A percentile compares a stretch with the other conserved stretches of the same genome.
Conservation (phyloP, 2,329 filamentous ascomycete species). For the Exophiala bonariae region DNA sequence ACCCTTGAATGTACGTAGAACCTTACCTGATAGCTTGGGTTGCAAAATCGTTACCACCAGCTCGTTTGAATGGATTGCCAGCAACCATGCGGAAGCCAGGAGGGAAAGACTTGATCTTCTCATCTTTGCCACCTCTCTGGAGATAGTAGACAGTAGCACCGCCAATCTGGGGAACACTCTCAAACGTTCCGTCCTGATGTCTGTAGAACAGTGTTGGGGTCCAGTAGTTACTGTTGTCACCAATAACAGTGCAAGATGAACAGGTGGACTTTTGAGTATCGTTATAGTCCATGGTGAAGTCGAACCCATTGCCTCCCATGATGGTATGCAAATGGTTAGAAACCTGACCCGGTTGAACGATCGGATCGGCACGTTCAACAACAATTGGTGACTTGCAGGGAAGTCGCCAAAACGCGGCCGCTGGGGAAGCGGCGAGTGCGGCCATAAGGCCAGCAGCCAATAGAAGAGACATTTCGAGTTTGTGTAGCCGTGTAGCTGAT, state of each 20-base stretch:
- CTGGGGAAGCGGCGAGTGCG: conserved; percentile 26
- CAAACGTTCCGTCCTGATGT: conserved; percentile 61
- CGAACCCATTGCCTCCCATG: conserved; percentile 69
- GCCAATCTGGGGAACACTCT: conserved; percentile 60
- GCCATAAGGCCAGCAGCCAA: conserved; percentile 18
- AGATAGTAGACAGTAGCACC: conserved; percentile 61
- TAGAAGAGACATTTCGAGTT: conserved; percentile 19
- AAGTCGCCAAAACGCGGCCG: conserved; percentile 29
- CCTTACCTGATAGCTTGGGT: conserved; percentile 51
- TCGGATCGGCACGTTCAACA: conserved; percentile 56
- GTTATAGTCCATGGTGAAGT: conserved; percentile 48
- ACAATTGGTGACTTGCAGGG: conserved; percentile 33
- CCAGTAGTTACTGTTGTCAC: conserved; percentile 77
- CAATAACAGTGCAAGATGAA: conserved; percentile 67
- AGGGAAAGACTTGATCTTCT: conserved; percentile 70
- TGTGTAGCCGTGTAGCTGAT: conserved; percentile 3
- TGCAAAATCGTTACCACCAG: conserved; percentile 56
- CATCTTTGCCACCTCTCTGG: conserved; percentile 55
- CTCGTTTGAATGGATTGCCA: conserved; percentile 61
- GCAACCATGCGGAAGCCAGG: conserved; percentile 69
- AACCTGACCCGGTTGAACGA: conserved; percentile 61
- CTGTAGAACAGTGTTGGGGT: conserved; percentile 70
- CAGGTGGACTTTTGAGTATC: conserved; percentile 59
- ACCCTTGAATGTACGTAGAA: background rate
- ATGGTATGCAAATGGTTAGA: conserved; percentile 69